Base-by-base conservation (phyloP, 1,284 basidiomycete species). In the Calocybe gambosa region DNA sequence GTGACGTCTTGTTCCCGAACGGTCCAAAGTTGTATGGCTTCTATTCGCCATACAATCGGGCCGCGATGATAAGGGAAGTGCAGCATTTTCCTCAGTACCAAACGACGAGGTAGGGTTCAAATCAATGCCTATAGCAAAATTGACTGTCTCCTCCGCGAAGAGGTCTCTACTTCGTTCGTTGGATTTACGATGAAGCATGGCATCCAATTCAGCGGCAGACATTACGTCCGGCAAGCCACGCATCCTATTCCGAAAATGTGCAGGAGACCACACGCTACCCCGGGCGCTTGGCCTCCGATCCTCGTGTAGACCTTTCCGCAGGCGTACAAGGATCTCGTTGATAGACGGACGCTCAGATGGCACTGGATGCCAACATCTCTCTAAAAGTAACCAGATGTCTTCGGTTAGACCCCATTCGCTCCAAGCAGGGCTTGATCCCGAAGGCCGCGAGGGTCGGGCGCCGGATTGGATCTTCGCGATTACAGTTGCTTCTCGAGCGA, bases 401-500 rank as follows among this genome's bases (percentile, higher is more conserved):
- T 18, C 15, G 5, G 35, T 37, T 4, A 37, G 35, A 3, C 35
- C 15, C 35, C 35, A 37, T 2, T 18, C 16, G 8, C 16, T 13
- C 35, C 35, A 37, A 19, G 35, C 15, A 8, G 20, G 8, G 20
- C 35, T 37, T n/a, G 35, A 19, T 6, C 19, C 35, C 8, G 15
- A 7, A 20, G 36, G 36, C 6, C 39, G 39, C 19, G 25, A 9
- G 19, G 48, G 48, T 3, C 44, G 43, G 20, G 12, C 21, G 37
- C 39, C 48, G 6, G 34, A 34, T 20, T 13, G 41, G 16, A 46
- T 41, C 25, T 46, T 23, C 16, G 37, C 13, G 4, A 47, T 26
- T 8, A 50, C 46, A n/a, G 45, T 23, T 13, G 18, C 19, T 13
- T 50, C 43, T 13, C 20, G 39, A 3, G 12, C 5, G 12, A 49